phyloP scores from a whole-genome alignment of 164 flowering plant genomes.

The Magnolia officinalis region DNA sequence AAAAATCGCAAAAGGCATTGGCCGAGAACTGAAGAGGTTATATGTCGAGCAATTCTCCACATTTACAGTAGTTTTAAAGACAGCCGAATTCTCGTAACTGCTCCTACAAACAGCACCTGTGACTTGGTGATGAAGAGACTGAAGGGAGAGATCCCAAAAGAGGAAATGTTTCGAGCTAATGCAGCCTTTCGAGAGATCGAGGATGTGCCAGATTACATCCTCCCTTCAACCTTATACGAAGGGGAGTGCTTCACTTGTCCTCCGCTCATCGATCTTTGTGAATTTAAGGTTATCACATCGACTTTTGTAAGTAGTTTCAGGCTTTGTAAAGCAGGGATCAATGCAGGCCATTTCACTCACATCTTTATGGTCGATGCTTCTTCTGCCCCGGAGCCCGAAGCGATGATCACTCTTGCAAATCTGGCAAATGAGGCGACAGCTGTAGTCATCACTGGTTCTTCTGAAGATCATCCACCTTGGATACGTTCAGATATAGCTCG shows the following conservation, averaged over 20 bases:
- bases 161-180: slow-evolving; percentile 40
- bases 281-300: slow-evolving; percentile 31
- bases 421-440: slow-evolving; percentile 28
- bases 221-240: slow-evolving; percentile 24
- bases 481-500: slow-evolving; percentile 35
- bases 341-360: slow-evolving; percentile 48
- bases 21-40: slow-evolving; percentile 18
- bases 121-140: slow-evolving; percentile 32
- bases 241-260: slow-evolving; percentile 46
- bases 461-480: slow-evolving; percentile 16
- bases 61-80: slow-evolving; percentile 12
- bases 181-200: slow-evolving; percentile 46
- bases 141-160: slow-evolving; percentile 20
- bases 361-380: slow-evolving; percentile 46
- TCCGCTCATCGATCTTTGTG: slow-evolving; percentile 20
- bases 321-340: slow-evolving; percentile 29
- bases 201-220: slow-evolving; percentile 34
- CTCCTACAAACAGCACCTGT: slow-evolving; percentile 35
- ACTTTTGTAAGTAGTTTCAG: slow-evolving; percentile 43
- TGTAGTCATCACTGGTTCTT: slow-evolving; percentile 41
- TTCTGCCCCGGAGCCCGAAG: slow-evolving; percentile 43
- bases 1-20: no score
- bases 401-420: slow-evolving; percentile 31
- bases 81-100: slow-evolving; percentile 26
- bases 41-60: slow-evolving; percentile 23